Base-by-base conservation (phyloP, 306 rosid genomes). In the Coriaria nepalensis region DNA sequence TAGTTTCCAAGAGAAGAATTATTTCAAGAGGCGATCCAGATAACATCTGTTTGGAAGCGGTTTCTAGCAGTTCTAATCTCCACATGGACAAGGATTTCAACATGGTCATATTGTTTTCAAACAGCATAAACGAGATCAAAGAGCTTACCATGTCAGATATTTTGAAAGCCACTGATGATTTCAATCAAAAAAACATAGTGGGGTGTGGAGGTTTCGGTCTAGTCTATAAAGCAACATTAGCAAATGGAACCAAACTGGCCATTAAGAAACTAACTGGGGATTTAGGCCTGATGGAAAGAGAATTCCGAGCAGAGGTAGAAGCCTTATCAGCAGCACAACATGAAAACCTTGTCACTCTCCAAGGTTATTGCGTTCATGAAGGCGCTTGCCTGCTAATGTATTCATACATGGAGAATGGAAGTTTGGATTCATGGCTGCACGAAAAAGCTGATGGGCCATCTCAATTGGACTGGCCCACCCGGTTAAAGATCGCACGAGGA, bases 121-220 rank as follows among this genome's bases (percentile, higher is more conserved):
- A 64, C 68, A 75, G 68, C 35, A 60, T 56, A 11, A 66, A 55
- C 53, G 86, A 68, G 49, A 61, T 69, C 68, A 78, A 77, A 68
- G 92, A 80, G 60, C 93, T 84, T 39, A 63, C 68, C 50, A 69
- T 84, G 59, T 56, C 62, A 42, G 95, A 84, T 53, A 84, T 80
- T 65, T 55, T 84, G 53, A 84, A 80, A 52, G 84, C 93, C 57
- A 84, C 95, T 8, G 86, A 84, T 49, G 73, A 80, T 73, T 84
- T 84, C 79, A 73, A 80, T 43, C 92, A 84, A 45, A 81, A 92
- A 33, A 80, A 84, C 75, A 84, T 84, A 40, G 56, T 84, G 14
- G 95, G 93, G 32, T 84, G 95, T 43, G 95, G 95, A 6, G 95
- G 95, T 46, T 84, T 80, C 56, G 95, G 95, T 57, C 68, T 84